phyloP scores from a whole-genome alignment of 1,139 yeast species.

The Yamadazyma oceani region DNA sequence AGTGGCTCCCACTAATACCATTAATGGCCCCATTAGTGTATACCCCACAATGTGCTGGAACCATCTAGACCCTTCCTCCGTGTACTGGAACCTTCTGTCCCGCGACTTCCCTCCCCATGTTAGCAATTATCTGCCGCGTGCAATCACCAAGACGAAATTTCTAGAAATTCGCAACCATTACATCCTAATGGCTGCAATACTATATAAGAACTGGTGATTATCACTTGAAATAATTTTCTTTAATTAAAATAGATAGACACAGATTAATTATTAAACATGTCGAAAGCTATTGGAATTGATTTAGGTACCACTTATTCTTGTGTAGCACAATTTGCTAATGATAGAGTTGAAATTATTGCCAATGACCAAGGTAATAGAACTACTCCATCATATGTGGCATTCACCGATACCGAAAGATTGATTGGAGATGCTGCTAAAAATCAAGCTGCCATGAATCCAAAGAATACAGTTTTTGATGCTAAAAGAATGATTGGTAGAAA shows the following conservation, averaged over 20 bases:
- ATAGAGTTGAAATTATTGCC: conserved; percentile 68
- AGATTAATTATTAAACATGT: conserved; percentile 32
- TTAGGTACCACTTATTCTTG: conserved; percentile 82
- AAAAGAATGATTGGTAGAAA: conserved; percentile 70
- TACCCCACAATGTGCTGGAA: background rate
- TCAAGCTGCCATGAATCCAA: conserved; percentile 70
- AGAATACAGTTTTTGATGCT: conserved; percentile 66
- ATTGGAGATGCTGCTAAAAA: conserved; percentile 74
- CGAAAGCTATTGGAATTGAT: conserved; percentile 76
- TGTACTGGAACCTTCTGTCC: background rate
- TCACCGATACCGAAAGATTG: conserved; percentile 65
- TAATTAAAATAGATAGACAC: too few relatives aligned
- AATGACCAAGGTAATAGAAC: conserved; percentile 74
- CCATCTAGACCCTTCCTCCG: background rate
- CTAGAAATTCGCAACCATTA: conserved; percentile 15
- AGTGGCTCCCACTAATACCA: too few relatives aligned
- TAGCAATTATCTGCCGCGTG: background rate
- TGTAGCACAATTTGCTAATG: conserved; percentile 73
- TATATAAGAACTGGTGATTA: conserved; percentile 6
- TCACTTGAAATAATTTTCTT: too few relatives aligned
- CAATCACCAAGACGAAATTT: conserved; percentile 8
- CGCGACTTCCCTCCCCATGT: background rate
- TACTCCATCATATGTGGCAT: conserved; percentile 68
- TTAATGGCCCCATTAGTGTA: background rate
- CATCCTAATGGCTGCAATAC: conserved; percentile 7